A percentile compares a stretch with the other conserved stretches of the same genome.
Evolutionary conservation across 1,284 basidiomycete genomes (phyloP).

Genomic region (Coniferiporia sulphurascens): DNA sequence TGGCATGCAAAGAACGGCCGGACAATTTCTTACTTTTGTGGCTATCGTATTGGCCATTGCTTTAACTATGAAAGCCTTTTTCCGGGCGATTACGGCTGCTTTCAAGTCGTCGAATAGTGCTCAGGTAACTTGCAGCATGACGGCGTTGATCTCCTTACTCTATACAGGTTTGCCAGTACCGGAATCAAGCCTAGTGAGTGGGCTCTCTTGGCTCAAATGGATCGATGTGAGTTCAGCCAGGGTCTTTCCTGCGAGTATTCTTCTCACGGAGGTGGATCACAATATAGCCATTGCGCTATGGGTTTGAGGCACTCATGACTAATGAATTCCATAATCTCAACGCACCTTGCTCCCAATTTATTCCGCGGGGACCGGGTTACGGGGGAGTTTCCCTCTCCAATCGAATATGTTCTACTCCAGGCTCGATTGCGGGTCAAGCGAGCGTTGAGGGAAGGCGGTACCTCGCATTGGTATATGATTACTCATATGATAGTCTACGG

Average conservation of each 20-base stretch:
- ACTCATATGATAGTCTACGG: conserved; percentile 62
- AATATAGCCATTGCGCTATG: conserved; percentile 42
- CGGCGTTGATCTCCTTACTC: conserved; percentile 41
- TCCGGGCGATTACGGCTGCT: conserved; percentile 52
- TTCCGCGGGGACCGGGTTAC: conserved; percentile 50
- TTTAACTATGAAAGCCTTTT: conserved; percentile 58
- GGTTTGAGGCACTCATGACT: conserved; percentile 46
- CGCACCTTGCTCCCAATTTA: conserved; percentile 36
- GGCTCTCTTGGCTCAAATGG: conserved; percentile 59
- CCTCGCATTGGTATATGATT: conserved; percentile 56
- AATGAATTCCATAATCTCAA: conserved; percentile 53
- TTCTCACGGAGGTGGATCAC: neutral
- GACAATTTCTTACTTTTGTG: conserved; percentile 30
- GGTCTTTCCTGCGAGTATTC: conserved; percentile 21
- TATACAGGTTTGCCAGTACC: conserved; percentile 49
- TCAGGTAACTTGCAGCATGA: conserved; percentile 54
- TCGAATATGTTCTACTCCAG: conserved; percentile 59
- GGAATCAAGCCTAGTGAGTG: conserved; percentile 55
- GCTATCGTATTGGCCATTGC: conserved; percentile 28
- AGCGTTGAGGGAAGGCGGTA: conserved; percentile 50
- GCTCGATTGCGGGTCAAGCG: conserved; percentile 42
- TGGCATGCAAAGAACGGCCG: conserved; percentile 25
- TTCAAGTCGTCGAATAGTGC: conserved; percentile 51
- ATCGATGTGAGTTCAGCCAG: conserved; percentile 45
- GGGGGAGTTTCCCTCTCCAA: conserved; percentile 45